Conservation (phyloP, 352 stramenopile species). For the Lagenidium sp. region DNA sequence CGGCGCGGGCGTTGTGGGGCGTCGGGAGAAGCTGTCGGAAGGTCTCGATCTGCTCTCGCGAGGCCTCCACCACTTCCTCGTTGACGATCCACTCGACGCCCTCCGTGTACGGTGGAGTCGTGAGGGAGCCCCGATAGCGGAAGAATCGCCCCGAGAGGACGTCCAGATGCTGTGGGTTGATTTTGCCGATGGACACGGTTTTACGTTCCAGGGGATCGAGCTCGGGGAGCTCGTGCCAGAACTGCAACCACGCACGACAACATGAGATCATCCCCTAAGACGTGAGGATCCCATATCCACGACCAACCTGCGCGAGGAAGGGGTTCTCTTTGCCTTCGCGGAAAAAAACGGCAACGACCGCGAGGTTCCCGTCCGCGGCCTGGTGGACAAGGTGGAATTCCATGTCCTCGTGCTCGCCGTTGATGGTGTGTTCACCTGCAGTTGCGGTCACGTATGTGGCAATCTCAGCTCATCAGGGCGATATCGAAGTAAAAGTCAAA, state of each 20-base stretch:
- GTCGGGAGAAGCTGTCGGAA: conserved; percentile 31
- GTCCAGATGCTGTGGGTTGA: conserved; percentile 15
- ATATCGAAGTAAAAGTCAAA: no score
- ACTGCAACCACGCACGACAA: conserved; percentile 19
- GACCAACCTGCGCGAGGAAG: conserved; percentile 34
- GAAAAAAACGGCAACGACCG: conserved; percentile 60
- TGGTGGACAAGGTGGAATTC: conserved; percentile 68
- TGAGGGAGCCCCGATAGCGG: conserved; percentile 56
- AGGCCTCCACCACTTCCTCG: conserved; percentile 34
- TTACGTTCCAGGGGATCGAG: conserved; percentile 16
- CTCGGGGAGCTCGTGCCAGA: conserved; percentile 37
- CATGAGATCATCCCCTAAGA: no score
- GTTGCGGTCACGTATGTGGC: background rate
- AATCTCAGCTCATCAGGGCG: background rate
- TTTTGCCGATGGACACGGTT: conserved; percentile 18
- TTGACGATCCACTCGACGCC: conserved; percentile 64
- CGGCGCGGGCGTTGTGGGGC: conserved; percentile 39
- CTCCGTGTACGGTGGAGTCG: conserved; percentile 66
- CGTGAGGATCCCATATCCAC: background rate
- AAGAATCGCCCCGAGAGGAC: conserved; percentile 33
- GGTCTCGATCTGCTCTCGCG: conserved; percentile 30
- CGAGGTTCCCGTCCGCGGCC: conserved; percentile 33
- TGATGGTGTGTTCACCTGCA: conserved; percentile 56
- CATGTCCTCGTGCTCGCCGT: conserved; percentile 39
- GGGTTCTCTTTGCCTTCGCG: conserved; percentile 29